Conservation (phyloP, 768 basidiomycete genomes). For the Mycena latifolia region DNA sequence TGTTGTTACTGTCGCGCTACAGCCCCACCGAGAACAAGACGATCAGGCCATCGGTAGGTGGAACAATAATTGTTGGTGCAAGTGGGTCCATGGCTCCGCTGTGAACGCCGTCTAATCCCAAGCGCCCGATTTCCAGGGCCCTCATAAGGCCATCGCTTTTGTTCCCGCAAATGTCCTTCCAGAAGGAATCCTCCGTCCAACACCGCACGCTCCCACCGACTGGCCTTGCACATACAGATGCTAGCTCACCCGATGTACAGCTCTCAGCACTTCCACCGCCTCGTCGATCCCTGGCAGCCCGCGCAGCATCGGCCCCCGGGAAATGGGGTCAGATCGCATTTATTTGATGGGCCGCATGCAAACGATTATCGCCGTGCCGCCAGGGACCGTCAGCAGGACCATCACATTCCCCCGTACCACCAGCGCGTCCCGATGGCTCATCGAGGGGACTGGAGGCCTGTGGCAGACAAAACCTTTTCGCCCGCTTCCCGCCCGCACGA, state of each 20-base stretch:
- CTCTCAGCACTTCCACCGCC: neutral
- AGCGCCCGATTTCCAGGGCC: neutral
- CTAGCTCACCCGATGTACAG: neutral
- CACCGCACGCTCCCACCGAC: neutral
- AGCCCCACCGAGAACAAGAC: slow-evolving; percentile 16
- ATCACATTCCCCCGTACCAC: neutral
- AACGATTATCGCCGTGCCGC: neutral
- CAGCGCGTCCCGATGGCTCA: too few species aligned
- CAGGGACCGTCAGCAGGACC: neutral
- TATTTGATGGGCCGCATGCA: slow-evolving; percentile 9
- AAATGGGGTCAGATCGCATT: slow-evolving; percentile 13
- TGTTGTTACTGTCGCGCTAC: neutral
- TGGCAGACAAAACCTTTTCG: neutral
- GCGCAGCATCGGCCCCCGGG: slow-evolving; percentile 1
- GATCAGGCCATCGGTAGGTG: neutral
- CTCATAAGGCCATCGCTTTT: slow-evolving; percentile 9
- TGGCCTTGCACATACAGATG: neutral
- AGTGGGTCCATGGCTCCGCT: slow-evolving; percentile 21
- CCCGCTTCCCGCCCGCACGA: neutral
- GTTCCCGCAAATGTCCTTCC: too few species aligned
- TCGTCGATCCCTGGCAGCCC: slow-evolving; percentile 5
- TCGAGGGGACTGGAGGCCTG: neutral
- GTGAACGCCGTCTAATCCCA: slow-evolving; percentile 4
- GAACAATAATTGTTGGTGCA: slow-evolving; percentile 15
- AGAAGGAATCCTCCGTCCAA: neutral